Evolutionary conservation across 352 stramenopile species (phyloP).

Genomic region (Albugo laibachii): DNA sequence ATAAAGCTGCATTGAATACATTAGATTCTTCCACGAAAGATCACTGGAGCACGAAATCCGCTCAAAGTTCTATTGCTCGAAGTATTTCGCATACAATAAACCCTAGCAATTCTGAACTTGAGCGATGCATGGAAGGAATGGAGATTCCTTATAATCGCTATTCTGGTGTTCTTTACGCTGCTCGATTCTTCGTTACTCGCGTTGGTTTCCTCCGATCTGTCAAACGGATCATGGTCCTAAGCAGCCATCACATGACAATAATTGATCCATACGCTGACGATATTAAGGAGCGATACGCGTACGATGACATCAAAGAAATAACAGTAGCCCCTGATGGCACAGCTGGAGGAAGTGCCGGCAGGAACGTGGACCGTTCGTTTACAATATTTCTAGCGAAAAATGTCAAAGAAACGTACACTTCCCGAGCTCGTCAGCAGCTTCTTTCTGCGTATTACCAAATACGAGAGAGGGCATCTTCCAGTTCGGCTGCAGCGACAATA

Average conservation of each 20-base stretch:
- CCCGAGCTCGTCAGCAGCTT: slow-evolving; percentile 57
- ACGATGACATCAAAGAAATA: slow-evolving; percentile 79
- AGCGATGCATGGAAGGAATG: slow-evolving; percentile 12
- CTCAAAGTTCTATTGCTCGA: too few species aligned
- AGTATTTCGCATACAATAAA: too few species aligned
- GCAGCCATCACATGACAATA: slow-evolving; percentile 57
- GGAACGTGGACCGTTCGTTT: slow-evolving; percentile 53
- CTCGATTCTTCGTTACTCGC: slow-evolving; percentile 71
- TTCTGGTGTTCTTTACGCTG: slow-evolving; percentile 63
- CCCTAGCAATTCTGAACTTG: too few species aligned
- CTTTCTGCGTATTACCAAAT: slow-evolving; percentile 76
- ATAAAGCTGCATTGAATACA: too few species aligned
- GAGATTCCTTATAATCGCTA: slow-evolving; percentile 44
- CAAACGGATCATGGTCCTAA: slow-evolving; percentile 66
- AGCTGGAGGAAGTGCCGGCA: slow-evolving; percentile 12
- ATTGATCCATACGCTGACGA: slow-evolving; percentile 72
- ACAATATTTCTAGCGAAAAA: slow-evolving; percentile 75
- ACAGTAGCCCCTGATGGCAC: slow-evolving; percentile 40
- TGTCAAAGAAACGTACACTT: slow-evolving; percentile 75
- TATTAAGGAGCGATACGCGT: slow-evolving; percentile 71
- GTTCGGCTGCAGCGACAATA: not conserved
- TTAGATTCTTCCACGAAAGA: too few species aligned
- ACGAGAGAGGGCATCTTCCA: slow-evolving; percentile 49
- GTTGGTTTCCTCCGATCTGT: slow-evolving; percentile 61
- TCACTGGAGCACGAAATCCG: too few species aligned